A percentile compares a stretch with the other conserved stretches of the same genome.
Conservation (phyloP, 163 green algal species). For the Prototheca cutis region DNA sequence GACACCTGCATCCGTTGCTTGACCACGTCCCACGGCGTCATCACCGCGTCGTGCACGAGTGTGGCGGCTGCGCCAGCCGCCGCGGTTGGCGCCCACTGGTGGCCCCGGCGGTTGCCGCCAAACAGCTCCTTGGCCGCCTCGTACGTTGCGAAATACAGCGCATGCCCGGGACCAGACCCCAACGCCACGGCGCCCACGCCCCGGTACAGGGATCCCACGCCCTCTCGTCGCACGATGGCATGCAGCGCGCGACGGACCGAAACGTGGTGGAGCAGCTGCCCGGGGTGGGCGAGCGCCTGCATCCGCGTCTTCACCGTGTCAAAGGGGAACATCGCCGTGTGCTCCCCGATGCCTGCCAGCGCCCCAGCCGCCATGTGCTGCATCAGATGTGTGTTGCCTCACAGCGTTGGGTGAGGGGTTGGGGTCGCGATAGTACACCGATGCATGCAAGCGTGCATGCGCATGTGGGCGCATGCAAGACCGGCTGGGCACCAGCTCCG, state of each 20-base stretch:
- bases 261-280: slow-evolving; percentile 61
- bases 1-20: slow-evolving; percentile 93
- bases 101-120: slow-evolving; percentile 46
- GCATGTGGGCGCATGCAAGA: too few species aligned
- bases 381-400: too few species aligned
- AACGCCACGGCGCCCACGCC: slow-evolving; percentile 72
- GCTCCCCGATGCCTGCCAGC: slow-evolving; percentile 80
- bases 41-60: slow-evolving; percentile 78
- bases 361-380: slow-evolving; percentile 83
- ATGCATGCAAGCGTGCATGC: too few species aligned
- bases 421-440: too few species aligned
- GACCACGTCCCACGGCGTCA: slow-evolving; percentile 88
- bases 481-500: too few species aligned
- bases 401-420: too few species aligned
- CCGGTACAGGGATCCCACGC: slow-evolving; percentile 77
- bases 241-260: slow-evolving; percentile 42
- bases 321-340: slow-evolving; percentile 92
- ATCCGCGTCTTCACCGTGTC: slow-evolving; percentile 97
- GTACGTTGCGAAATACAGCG: slow-evolving; percentile 92
- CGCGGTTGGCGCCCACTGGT: slow-evolving; percentile 51
- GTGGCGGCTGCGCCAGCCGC: slow-evolving; percentile 71
- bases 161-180: slow-evolving; percentile 84
- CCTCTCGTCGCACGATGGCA: slow-evolving; percentile 62
- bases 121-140: slow-evolving; percentile 70
- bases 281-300: slow-evolving; percentile 79